A percentile compares a stretch with the other conserved stretches of the same genome.
Conservation (phyloP, 306 rosid species). For the Sindora glabra region DNA sequence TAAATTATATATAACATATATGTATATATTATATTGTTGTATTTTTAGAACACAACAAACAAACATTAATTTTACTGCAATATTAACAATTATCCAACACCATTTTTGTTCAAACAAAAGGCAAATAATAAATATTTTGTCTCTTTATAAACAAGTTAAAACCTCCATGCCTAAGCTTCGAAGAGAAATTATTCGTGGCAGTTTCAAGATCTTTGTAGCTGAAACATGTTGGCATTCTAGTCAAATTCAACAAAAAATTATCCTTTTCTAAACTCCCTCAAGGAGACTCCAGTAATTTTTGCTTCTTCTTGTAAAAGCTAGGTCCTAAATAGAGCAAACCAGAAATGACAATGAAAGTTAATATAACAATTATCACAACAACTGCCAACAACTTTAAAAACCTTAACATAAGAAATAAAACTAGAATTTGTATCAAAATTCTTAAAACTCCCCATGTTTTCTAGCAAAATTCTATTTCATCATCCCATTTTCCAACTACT, state of each 20-base stretch:
- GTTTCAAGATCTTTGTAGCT: constrained; percentile 58
- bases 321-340: constrained; percentile 40
- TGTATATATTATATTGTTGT: too few relatives aligned
- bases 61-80: too few relatives aligned
- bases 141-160: constrained; percentile 90
- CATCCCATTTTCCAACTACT: too few relatives aligned
- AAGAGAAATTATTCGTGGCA: constrained; percentile 72
- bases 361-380: constrained; percentile 44
- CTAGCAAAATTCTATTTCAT: constrained; percentile 61
- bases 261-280: constrained; percentile 66
- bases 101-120: too few relatives aligned
- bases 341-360: constrained; percentile 39
- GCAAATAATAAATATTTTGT: too few relatives aligned
- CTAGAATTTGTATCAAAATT: constrained; percentile 31
- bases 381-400: constrained; percentile 31
- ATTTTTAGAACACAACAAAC: too few relatives aligned
- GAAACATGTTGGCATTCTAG: constrained; percentile 72
- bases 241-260: constrained; percentile 63
- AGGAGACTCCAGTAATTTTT: constrained; percentile 31
- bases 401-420: constrained; percentile 66
- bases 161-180: constrained; percentile 87
- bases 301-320: constrained; percentile 38
- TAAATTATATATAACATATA: too few relatives aligned
- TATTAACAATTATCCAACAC: too few relatives aligned
- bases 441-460: constrained; percentile 66